These are phyloP conservation scores for Sclerotinia borealis DNA, from an alignment of 2,329 filamentous ascomycete genomes.

Conservation along the genomic window DNA sequence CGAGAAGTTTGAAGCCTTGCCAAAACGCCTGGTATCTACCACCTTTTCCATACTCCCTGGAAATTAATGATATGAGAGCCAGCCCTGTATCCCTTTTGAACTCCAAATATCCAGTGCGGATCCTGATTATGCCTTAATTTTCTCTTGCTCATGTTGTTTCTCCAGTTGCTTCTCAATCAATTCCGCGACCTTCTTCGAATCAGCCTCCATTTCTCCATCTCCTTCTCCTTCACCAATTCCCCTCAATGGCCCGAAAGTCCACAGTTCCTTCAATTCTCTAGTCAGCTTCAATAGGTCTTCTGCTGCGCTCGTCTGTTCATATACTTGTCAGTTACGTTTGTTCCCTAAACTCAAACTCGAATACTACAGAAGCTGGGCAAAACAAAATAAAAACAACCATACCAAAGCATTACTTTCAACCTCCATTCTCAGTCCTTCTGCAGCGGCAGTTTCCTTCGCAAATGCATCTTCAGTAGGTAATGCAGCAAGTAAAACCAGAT, in stretches of 20 bases:
- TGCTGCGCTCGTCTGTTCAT: constrained; percentile 26
- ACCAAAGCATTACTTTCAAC: constrained; percentile 32
- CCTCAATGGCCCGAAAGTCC: constrained; percentile 43
- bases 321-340: not conserved
- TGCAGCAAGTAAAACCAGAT: constrained; percentile 34
- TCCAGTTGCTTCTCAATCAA: constrained; percentile 24
- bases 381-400: not conserved
- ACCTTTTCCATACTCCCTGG: not conserved
- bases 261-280: constrained; percentile 44
- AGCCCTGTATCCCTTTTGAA: not conserved
- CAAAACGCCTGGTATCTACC: constrained; percentile 13
- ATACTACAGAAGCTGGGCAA: not conserved
- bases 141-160: constrained; percentile 10
- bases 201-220: constrained; percentile 34
- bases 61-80: not conserved
- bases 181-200: constrained; percentile 33
- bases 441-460: constrained; percentile 29
- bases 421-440: constrained; percentile 31
- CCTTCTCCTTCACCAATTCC: constrained; percentile 39
- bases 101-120: not conserved
- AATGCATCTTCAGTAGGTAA: constrained; percentile 27
- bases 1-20: not conserved
- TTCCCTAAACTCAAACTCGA: not conserved
- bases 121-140: not conserved
- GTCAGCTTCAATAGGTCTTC: constrained; percentile 43